Base-by-base conservation (phyloP, 495 filamentous ascomycete genomes). In the Hyaloscypha variabilis region DNA sequence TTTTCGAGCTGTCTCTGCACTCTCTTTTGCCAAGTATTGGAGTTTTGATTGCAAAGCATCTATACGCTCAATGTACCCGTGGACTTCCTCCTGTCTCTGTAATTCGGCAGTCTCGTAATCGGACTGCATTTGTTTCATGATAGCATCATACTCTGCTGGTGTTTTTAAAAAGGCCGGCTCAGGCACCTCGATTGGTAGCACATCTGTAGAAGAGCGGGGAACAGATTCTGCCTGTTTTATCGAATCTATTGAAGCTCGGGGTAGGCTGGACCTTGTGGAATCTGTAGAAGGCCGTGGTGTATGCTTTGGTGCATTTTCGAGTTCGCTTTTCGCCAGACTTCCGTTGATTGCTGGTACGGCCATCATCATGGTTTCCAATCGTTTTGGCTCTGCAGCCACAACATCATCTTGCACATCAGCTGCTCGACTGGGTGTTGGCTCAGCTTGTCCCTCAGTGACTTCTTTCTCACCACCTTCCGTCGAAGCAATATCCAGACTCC, bases 1-100 rank as follows among this genome's bases (percentile, higher is more conserved):
- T 58, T 82, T 84, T 66, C 85, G 85, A 6, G 93, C 89, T 0
- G 88, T 81, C 30, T 92, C 90, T 1, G 89, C 86, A 39, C 89
- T 88, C 67, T 93, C 89, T 60, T 87, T 89, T 2, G 93, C 88
- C 5, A 98, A 82, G 73, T 94, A 97, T 62, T 91, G 87, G 28
- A 99, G 81, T 72, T 97, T 97, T 8, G 91, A 86, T 73, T 97
- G 91, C 11, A 99, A 80, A 23, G 96, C 91, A 77, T 98, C 95
- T 46, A 98, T 96, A 3, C 91, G 88, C 76, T 97, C 95, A 14
- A 94, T 85, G 64, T 96, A 94, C 13, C 78, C 82, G 68, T 95
- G 87, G 21, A 90, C 82, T 72, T 97, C 93, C 71, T 93, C 90
- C 62, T 92, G 91, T 71, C 90, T 82, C 58, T 88, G 86, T 28